phyloP scores from a whole-genome alignment of 2,329 filamentous ascomycete genomes.

The Cladosporium sp. region DNA sequence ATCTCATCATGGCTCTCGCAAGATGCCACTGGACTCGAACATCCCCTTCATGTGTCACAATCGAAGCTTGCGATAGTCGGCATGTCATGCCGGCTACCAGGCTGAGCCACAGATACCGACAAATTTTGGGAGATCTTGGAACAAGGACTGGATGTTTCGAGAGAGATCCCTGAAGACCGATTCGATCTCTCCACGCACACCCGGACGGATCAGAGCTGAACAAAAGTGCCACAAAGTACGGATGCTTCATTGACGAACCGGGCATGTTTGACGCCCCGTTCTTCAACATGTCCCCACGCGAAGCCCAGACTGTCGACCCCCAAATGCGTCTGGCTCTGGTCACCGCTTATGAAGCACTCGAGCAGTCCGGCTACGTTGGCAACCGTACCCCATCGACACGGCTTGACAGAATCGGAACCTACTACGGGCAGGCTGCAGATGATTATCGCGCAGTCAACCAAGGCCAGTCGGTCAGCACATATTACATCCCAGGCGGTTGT shows the following conservation, averaged over 20 bases:
- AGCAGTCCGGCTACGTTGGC: conserved; percentile 23
- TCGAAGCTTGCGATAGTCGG: too few species aligned
- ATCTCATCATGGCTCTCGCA: too few species aligned
- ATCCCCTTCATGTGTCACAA: too few species aligned
- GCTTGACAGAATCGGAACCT: conserved; percentile 29
- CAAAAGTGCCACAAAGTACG: conserved; percentile 30
- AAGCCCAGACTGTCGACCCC: conserved; percentile 24
- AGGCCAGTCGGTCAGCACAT: conserved; percentile 25
- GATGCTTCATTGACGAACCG: conserved; percentile 36
- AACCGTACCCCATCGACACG: conserved; percentile 29
- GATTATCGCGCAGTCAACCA: conserved; percentile 30
- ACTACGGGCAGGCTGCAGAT: conserved; percentile 32
- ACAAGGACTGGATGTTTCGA: conserved; percentile 17
- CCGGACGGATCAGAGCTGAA: conserved; percentile 32
- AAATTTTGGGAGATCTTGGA: conserved; percentile 23
- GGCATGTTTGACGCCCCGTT: conserved; percentile 37
- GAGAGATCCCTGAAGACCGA: conserved; percentile 17
- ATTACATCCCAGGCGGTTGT: conserved; percentile 22
- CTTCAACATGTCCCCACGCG: conserved; percentile 37
- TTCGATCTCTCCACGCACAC: conserved; percentile 36
- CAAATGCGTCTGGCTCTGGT: conserved; percentile 22
- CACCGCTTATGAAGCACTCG: conserved; percentile 27
- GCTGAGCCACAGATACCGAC: conserved; percentile 17
- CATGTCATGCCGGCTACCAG: conserved; percentile 25
- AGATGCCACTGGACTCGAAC: too few species aligned